Evolutionary conservation across 2,329 filamentous ascomycete species (phyloP).

Genomic region (Alternaria triticina): DNA sequence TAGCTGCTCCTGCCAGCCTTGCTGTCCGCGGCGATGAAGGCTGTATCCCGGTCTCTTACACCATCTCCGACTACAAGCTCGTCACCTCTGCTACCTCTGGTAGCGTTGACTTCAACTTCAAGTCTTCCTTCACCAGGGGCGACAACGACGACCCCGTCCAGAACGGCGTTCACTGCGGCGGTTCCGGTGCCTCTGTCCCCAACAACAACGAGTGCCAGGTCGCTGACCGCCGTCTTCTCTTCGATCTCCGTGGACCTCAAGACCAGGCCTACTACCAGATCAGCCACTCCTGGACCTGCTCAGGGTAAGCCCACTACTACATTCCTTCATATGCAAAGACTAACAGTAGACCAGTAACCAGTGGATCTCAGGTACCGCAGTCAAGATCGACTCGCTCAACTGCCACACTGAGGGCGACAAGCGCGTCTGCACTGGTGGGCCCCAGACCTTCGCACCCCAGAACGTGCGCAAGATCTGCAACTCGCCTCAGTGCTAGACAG

Average conservation of each 20-base stretch:
- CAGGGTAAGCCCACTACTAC: conserved; percentile 27
- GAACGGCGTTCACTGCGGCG: conserved; percentile 25
- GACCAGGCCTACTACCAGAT: conserved; percentile 32
- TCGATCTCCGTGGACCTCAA: conserved; percentile 27
- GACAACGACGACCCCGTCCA: conserved; percentile 26
- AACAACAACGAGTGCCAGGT: conserved; percentile 30
- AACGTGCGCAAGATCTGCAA: conserved; percentile 28
- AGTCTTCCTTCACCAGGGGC: conserved; percentile 23
- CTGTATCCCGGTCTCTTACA: conserved; percentile 35
- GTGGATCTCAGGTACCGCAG: conserved; percentile 29
- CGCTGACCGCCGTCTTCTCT: conserved; percentile 22
- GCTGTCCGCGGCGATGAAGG: conserved; percentile 10
- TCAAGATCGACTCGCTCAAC: conserved; percentile 16
- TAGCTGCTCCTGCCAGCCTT: conserved; percentile 23
- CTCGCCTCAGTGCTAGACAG: conserved; percentile 17
- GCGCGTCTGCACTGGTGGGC: conserved; percentile 12
- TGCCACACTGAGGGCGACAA: conserved; percentile 13
- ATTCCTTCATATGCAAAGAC: background rate
- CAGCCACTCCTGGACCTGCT: conserved; percentile 37
- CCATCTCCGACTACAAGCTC: conserved; percentile 31
- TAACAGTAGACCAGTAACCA: conserved; percentile 14
- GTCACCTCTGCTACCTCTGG: conserved; percentile 15
- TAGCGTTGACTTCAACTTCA: conserved; percentile 34
- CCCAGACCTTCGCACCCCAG: conserved; percentile 24
- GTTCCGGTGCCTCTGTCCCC: conserved; percentile 19